These are phyloP conservation scores for Yarrowia sp. DNA, from an alignment of 805 yeast species.

Conservation along the genomic window DNA sequence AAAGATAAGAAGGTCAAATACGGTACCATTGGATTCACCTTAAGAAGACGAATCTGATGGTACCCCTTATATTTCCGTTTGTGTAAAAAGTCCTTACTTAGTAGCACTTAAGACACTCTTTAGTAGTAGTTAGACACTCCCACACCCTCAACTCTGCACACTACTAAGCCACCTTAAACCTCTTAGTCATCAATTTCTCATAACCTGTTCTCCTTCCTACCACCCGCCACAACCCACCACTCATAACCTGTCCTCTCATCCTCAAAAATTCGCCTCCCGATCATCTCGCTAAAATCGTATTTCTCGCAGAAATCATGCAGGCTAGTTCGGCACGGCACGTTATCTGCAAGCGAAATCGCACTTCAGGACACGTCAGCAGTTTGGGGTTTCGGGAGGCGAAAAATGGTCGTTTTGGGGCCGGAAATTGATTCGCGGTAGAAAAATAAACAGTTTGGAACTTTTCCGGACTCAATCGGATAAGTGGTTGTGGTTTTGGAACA, in stretches of 20 bases:
- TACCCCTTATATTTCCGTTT: no score
- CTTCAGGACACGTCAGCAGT: background rate
- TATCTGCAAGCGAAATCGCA: background rate
- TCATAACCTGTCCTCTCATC: background rate
- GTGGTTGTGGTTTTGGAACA: no score
- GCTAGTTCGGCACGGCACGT: background rate
- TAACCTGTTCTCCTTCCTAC: background rate
- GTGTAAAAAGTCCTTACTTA: no score
- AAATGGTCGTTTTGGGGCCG: background rate
- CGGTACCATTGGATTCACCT: no score
- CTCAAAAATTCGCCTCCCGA: background rate
- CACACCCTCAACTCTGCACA: no score
- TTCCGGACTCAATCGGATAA: background rate
- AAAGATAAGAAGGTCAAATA: no score
- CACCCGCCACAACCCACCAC: background rate
- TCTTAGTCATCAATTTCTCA: background rate
- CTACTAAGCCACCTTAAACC: no score
- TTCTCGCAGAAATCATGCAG: constrained; percentile 1
- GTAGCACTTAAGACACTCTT: no score
- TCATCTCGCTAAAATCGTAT: constrained; percentile 9
- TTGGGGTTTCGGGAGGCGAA: background rate
- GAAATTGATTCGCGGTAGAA: background rate
- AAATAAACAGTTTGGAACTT: background rate
- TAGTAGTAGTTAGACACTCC: no score
- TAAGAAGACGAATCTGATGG: no score